Base-by-base conservation (phyloP, 1,284 basidiomycete species). In the Tetrapyrgos nigripes region DNA sequence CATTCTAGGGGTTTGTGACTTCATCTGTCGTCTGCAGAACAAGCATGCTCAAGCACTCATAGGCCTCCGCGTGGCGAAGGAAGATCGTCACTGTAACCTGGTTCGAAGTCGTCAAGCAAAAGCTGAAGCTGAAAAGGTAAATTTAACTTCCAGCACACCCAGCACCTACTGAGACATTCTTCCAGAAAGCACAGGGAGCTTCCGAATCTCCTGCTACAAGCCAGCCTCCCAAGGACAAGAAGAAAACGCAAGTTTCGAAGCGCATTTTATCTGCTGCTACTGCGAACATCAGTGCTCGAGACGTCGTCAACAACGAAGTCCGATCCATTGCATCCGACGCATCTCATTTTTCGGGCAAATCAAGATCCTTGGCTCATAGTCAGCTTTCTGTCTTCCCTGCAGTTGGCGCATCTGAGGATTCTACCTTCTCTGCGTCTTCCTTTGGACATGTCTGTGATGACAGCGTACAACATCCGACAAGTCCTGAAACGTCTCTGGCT, bases 31-130 rank as follows among this genome's bases (percentile, higher is more conserved):
- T 47, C 28, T 50, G 28, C 28, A 31, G 23, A 50, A 2, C 33
- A 52, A 27, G n/a, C 27, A 13, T 44, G 4, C 19, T 3, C 29
- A 26, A 17, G 31, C 40, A 26, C 5, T 3, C 33, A 33, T 3
- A 80, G 88, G 88, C 35, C 71, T 91, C 50, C 82, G 88, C 29
- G 87, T 88, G 33, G 83, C 86, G 14, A 87, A 87, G 63, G 86
- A 89, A 67, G 87, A 87, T 64, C 85, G 82, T 60, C 81, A 83
- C 61, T 79, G 76, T 17, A 81, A 85, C 66, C 68, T 81, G 52
- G 75, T 76, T 37, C 67, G 76, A 61, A 77, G 76, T 23, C 73
- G 74, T 54, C 68, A 71, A 33, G 68, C 71, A 59, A 79, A 77
- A 61, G 71, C 72, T 17, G 48, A 52, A 8, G 59, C 51, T 1